Evolutionary conservation across 2,329 filamentous ascomycete genomes (phyloP).

Genomic region (Trichoderma brevicompactum): DNA sequence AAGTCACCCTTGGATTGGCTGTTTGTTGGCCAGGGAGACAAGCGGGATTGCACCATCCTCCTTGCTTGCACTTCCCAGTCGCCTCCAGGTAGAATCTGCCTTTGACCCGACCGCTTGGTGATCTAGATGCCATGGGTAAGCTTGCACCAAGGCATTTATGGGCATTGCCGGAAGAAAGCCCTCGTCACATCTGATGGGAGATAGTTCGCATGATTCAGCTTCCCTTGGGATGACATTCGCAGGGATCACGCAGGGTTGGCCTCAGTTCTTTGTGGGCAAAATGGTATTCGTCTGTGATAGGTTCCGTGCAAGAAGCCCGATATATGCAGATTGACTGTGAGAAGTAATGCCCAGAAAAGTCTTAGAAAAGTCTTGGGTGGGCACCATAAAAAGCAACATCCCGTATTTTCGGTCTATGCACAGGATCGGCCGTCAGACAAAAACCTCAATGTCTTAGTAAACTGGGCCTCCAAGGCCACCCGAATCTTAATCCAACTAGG

Average conservation of each 20-base stretch:
- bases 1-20: slow-evolving; percentile 11
- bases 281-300: not conserved
- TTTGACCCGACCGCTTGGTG: not conserved
- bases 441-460: slow-evolving; percentile 19
- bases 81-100: not conserved
- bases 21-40: slow-evolving; percentile 19
- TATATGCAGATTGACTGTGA: not conserved
- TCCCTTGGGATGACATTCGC: no score
- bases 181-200: no score
- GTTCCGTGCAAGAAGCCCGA: not conserved
- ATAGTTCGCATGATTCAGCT: not conserved
- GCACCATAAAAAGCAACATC: slow-evolving; percentile 19
- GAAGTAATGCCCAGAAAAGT: not conserved
- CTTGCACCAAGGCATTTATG: no score
- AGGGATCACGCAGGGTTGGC: not conserved
- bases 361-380: not conserved
- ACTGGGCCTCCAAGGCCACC: slow-evolving; percentile 7
- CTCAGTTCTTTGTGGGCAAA: not conserved
- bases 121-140: not conserved
- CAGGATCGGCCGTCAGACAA: slow-evolving; percentile 24
- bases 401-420: slow-evolving; percentile 13
- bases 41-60: slow-evolving; percentile 17
- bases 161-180: no score
- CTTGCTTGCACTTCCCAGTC: slow-evolving; percentile 6
- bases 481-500: not conserved